Evolutionary conservation across 2,329 filamentous ascomycete genomes (phyloP).

Genomic region (Bipolaris gigantea): DNA sequence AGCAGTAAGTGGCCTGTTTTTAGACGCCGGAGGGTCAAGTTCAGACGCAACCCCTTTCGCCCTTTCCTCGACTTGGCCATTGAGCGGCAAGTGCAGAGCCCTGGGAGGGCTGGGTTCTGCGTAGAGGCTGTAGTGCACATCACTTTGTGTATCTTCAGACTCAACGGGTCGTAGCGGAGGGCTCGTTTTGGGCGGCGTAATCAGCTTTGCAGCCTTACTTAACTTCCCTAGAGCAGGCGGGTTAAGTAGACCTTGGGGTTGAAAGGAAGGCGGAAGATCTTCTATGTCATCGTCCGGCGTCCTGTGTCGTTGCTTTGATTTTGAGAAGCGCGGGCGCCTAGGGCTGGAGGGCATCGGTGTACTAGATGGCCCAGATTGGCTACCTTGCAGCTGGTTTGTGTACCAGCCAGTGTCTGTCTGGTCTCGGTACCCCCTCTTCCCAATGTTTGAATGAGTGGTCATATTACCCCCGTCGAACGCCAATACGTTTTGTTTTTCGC

Average conservation of each 20-base stretch:
- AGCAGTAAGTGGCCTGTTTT: conserved; percentile 63
- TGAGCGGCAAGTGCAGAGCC: conserved; percentile 3
- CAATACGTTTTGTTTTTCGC: conserved; percentile 77
- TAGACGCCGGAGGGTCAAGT: not conserved
- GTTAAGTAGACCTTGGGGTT: conserved; percentile 40
- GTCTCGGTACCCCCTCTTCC: conserved; percentile 70
- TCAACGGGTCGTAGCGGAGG: conserved; percentile 20
- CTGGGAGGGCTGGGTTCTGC: conserved; percentile 20
- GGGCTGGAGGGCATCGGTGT: conserved; percentile 26
- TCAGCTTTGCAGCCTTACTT: conserved; percentile 17
- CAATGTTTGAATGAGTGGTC: conserved; percentile 65
- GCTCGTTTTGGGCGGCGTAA: conserved; percentile 38
- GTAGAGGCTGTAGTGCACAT: conserved; percentile 30
- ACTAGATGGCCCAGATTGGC: conserved; percentile 31
- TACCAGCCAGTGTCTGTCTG: conserved; percentile 86
- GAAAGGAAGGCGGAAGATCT: conserved; percentile 35
- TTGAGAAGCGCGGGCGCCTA: conserved; percentile 28
- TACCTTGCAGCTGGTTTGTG: conserved; percentile 64
- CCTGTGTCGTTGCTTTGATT: conserved; percentile 22
- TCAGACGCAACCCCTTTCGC: conserved; percentile 4
- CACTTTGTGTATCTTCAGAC: conserved; percentile 10
- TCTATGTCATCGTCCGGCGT: conserved; percentile 33
- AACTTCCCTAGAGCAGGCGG: not conserved
- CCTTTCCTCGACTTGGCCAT: conserved; percentile 10
- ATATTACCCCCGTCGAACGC: conserved; percentile 64